Percentiles rank a stretch among this genome's conserved stretches.
phyloP scores from a whole-genome alignment of 2,329 filamentous ascomycete species.

The Pseudogymnoascus sp. region DNA sequence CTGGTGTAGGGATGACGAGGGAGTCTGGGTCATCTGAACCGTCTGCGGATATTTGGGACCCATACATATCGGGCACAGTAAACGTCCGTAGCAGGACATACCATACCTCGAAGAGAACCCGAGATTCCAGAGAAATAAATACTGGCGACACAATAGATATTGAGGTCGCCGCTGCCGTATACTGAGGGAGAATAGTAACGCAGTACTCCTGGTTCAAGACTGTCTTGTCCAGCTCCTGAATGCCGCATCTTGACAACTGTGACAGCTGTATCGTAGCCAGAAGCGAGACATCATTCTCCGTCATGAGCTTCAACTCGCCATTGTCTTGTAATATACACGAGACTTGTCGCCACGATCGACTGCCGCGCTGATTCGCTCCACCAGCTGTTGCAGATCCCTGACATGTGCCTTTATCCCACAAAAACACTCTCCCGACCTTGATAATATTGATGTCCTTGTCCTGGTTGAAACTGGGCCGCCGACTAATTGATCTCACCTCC shows the following conservation, averaged over 20 bases:
- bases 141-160: slow-evolving; percentile 77
- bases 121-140: slow-evolving; percentile 77
- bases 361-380: slow-evolving; percentile 40
- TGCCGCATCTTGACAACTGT: slow-evolving; percentile 78
- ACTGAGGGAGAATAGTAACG: slow-evolving; percentile 91
- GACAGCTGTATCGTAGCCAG: slow-evolving; percentile 80
- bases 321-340: slow-evolving; percentile 94
- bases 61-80: slow-evolving; percentile 85
- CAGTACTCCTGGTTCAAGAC: slow-evolving; percentile 90
- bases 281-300: slow-evolving; percentile 72
- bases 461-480: slow-evolving; percentile 37
- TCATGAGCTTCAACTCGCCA: slow-evolving; percentile 84
- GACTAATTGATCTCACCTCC: slow-evolving; percentile 24
- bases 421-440: slow-evolving; percentile 83
- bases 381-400: slow-evolving; percentile 45
- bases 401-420: slow-evolving; percentile 74
- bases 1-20: slow-evolving; percentile 20
- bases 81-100: slow-evolving; percentile 87
- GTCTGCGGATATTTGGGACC: slow-evolving; percentile 11
- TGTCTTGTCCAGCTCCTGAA: slow-evolving; percentile 83
- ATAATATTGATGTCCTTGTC: slow-evolving; percentile 73
- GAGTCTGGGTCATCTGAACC: slow-evolving; percentile 9
- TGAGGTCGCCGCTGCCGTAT: slow-evolving; percentile 64
- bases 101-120: slow-evolving; percentile 95
- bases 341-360: slow-evolving; percentile 70